Percentiles rank a stretch among this genome's conserved stretches.
These are phyloP conservation scores for Sherardia arvensis DNA, from an alignment of 257 asterid genomes.

Conservation along the genomic window DNA sequence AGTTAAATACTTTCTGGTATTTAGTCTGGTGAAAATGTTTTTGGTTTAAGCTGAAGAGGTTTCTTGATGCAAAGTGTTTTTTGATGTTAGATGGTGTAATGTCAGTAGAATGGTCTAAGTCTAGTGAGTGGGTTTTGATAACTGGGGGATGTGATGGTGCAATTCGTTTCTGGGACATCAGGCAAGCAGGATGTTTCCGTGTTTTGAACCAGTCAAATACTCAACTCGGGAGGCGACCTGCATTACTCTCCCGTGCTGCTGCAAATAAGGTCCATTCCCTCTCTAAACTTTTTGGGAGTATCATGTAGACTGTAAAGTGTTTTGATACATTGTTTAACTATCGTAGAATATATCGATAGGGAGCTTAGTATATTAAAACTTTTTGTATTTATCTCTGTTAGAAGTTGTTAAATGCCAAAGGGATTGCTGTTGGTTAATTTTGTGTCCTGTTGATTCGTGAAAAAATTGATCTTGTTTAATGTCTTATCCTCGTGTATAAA, in stretches of 20 bases:
- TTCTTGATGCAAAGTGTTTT: constrained; percentile 15
- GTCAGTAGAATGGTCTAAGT: constrained; percentile 95
- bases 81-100: constrained; percentile 76
- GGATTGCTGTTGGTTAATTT: no score
- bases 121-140: constrained; percentile 88
- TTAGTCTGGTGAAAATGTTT: not conserved
- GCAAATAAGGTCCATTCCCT: constrained; percentile 48
- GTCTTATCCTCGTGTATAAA: not conserved
- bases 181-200: constrained; percentile 92
- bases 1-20: not conserved
- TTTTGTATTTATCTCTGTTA: not conserved
- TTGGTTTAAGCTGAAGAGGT: not conserved
- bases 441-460: not conserved
- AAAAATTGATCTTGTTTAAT: not conserved
- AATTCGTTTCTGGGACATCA: constrained; percentile 97
- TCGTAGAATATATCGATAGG: not conserved
- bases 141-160: constrained; percentile 99
- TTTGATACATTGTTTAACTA: not conserved
- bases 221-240: constrained; percentile 89
- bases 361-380: not conserved
- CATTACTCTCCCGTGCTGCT: constrained; percentile 44
- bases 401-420: not conserved
- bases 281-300: not conserved
- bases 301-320: not conserved
- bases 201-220: constrained; percentile 83